Evolutionary conservation across 805 yeast genomes (phyloP).

Genomic region (Wickerhamiella shivajii): DNA sequence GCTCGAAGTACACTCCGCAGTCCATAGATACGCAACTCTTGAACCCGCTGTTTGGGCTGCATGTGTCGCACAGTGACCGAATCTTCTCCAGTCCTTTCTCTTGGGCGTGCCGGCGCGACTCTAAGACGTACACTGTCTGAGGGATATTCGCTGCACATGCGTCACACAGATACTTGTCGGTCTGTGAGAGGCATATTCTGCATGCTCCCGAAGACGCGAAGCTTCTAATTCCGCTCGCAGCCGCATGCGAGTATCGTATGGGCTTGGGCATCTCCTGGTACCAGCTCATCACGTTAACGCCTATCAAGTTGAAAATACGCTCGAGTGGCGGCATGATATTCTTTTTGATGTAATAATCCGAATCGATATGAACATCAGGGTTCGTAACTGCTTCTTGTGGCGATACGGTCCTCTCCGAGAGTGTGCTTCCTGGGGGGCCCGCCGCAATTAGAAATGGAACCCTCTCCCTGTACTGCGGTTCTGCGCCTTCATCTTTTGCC

Average conservation of each 20-base stretch:
- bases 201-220: too few relatives aligned
- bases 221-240: not conserved
- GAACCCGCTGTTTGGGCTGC: slow-evolving; percentile 6
- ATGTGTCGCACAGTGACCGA: slow-evolving; percentile 9
- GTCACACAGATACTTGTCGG: slow-evolving; percentile 2
- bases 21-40: slow-evolving; percentile 15
- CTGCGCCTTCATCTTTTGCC: slow-evolving; percentile 52
- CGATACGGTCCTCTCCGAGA: slow-evolving; percentile 65
- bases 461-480: slow-evolving; percentile 79
- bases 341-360: slow-evolving; percentile 72
- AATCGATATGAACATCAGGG: slow-evolving; percentile 38
- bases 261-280: slow-evolving; percentile 45
- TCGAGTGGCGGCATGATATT: slow-evolving; percentile 83
- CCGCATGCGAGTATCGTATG: too few relatives aligned
- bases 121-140: slow-evolving; percentile 8
- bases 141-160: slow-evolving; percentile 9
- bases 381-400: slow-evolving; percentile 56
- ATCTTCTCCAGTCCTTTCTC: slow-evolving; percentile 8
- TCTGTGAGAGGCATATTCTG: slow-evolving; percentile 9
- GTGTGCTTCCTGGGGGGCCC: slow-evolving; percentile 38
- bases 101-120: slow-evolving; percentile 6
- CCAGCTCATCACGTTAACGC: slow-evolving; percentile 72
- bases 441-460: slow-evolving; percentile 73
- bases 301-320: slow-evolving; percentile 65
- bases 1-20: slow-evolving; percentile 14